A percentile compares a stretch with the other conserved stretches of the same genome.
Conservation (phyloP, 1,284 basidiomycete genomes). For the Leccinum solheimii region DNA sequence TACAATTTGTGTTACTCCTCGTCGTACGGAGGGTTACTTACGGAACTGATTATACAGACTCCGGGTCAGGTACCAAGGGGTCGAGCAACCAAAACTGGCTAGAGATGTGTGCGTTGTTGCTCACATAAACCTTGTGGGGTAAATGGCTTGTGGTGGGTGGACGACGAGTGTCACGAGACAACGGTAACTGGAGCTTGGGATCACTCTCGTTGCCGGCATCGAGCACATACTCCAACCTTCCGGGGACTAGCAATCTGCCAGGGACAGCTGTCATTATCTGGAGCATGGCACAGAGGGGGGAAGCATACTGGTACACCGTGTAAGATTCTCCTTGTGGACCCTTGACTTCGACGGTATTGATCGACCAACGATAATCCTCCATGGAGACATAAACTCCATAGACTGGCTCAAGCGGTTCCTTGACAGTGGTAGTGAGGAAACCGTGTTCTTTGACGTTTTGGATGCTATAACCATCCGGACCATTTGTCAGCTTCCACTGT, state of each 20-base stretch:
- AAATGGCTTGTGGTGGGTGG: background rate
- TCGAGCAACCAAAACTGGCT: constrained; percentile 6
- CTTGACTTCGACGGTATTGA: constrained; percentile 5
- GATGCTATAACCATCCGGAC: constrained; percentile 2
- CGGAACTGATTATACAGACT: background rate
- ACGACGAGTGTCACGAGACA: background rate
- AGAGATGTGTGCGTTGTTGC: constrained; percentile 1
- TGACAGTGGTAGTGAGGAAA: background rate
- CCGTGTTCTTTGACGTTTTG: background rate
- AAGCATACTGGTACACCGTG: background rate
- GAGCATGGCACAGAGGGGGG: background rate
- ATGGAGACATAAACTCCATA: constrained; percentile 1
- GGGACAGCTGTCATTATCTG: background rate
- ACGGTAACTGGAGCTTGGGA: too few species aligned
- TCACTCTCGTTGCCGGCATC: constrained; percentile 1
- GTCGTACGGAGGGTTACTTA: too few species aligned
- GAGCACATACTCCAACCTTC: constrained; percentile 1
- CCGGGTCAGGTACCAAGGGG: background rate
- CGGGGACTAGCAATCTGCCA: background rate
- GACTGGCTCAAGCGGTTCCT: background rate
- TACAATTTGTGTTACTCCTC: too few species aligned
- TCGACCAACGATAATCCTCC: background rate
- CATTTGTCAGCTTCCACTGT: constrained; percentile 10
- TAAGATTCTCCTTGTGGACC: background rate
- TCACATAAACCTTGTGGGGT: background rate